Evolutionary conservation across 2,329 filamentous ascomycete genomes (phyloP), one percentile per base, ranked within the genome.

Genomic region (Huntiella abstrusa): DNA sequence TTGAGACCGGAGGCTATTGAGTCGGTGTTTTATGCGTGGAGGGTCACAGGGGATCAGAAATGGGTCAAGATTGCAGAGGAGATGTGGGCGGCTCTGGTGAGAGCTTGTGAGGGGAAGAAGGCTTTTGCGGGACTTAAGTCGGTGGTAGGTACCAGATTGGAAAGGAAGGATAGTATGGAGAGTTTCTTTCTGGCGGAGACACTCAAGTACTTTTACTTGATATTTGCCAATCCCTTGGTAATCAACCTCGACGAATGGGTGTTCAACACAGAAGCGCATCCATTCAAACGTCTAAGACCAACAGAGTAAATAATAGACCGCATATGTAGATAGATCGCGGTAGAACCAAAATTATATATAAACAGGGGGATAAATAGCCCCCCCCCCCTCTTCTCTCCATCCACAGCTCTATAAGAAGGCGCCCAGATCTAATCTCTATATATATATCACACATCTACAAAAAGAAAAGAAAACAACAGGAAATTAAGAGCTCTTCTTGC

Each of bases 1-100:
- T 65, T 84, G 39, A 70, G 78, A 48, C 82, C 82, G 15, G 83
- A 88, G 61, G 82, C 82, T 2, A 84, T 88, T 46, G 83, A 88
- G 63, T 81, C 76, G 11, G 73, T 91, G 4, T 88, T 84, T 59
- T 72, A 84, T 56, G 73, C 88, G 66, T 84, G 80, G 58, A 73
- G 81, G 48, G 66, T 83, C 49, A 85, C 80, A 0, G 81, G 80
- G 19, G 73, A 83, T 52, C 53, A 65, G 1, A 62, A 66, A 42
- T 80, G 76, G 69, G 73, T 73, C 55, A 70, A 80, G 49, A 75
- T 75, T 56, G 81, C 79, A 1, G 85, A 81, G 81, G 64, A 65
- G 47, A 85, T 86, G 80, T 85, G 84, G 56, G 57, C 70, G 46
- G 69, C 72, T 6, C 67, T 86, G 33, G 65, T 74, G 48, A 66